Evolutionary conservation across 2,329 filamentous ascomycete genomes (phyloP).

Genomic region (Claviceps purpurea): DNA sequence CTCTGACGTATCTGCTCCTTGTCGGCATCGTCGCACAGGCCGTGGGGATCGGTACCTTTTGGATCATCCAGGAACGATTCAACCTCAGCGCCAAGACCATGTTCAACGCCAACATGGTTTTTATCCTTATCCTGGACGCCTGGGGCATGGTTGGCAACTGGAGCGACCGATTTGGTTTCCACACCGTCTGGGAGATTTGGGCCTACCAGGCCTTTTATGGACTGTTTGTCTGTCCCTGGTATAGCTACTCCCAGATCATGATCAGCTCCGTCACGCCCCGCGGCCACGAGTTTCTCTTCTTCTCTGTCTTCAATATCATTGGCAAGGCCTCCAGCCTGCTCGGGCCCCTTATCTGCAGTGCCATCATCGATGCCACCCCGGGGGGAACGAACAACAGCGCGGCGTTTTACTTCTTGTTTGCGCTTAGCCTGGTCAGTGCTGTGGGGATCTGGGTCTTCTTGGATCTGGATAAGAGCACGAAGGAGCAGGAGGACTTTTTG

Average conservation of each 20-base stretch:
- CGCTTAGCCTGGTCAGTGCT: constrained; percentile 41
- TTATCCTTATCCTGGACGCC: constrained; percentile 44
- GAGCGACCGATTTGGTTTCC: constrained; percentile 30
- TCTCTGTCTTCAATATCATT: constrained; percentile 54
- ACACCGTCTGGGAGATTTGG: constrained; percentile 33
- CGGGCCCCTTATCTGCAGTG: constrained; percentile 53
- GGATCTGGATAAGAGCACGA: constrained; percentile 45
- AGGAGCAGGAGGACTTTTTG: constrained; percentile 45
- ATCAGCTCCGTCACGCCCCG: constrained; percentile 56
- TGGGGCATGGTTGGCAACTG: constrained; percentile 35
- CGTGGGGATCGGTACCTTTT: constrained; percentile 48
- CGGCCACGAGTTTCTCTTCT: constrained; percentile 58
- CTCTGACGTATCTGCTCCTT: constrained; percentile 52
- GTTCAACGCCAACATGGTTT: constrained; percentile 51
- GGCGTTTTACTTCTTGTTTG: constrained; percentile 55
- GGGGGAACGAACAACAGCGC: constrained; percentile 41
- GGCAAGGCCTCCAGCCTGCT: constrained; percentile 58
- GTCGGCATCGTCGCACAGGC: constrained; percentile 52
- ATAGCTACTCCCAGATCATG: constrained; percentile 58
- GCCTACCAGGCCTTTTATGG: constrained; percentile 44
- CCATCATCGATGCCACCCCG: constrained; percentile 51
- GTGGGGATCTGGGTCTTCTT: constrained; percentile 39
- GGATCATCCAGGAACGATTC: constrained; percentile 46
- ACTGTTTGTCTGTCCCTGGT: constrained; percentile 55
- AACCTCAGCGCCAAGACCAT: constrained; percentile 50